Conservation (phyloP, 345 rosid species). For the Acer yangbiense region DNA sequence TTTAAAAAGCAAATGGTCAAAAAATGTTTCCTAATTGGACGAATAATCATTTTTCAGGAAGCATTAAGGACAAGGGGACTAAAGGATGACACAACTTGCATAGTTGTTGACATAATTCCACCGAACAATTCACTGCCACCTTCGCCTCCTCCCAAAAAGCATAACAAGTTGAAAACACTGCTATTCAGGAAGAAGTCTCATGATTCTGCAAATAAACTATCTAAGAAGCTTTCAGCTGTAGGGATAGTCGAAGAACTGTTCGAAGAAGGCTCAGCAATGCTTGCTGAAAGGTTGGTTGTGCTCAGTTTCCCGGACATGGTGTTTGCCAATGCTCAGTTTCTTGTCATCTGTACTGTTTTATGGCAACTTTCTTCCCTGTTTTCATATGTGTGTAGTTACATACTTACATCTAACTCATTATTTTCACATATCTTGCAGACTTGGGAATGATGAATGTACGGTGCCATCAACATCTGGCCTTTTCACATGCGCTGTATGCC, state of each 20-base stretch:
- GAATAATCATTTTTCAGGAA: slow-evolving; percentile 49
- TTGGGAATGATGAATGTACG: slow-evolving; percentile 49
- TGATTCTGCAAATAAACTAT: slow-evolving; percentile 52
- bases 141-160: slow-evolving; percentile 55
- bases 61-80: slow-evolving; percentile 78
- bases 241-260: slow-evolving; percentile 89
- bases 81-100: slow-evolving; percentile 91
- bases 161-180: slow-evolving; percentile 56
- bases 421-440: slow-evolving; percentile 42
- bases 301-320: background rate
- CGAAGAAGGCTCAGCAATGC: slow-evolving; percentile 97
- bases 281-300: slow-evolving; percentile 73
- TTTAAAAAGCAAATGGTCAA: background rate
- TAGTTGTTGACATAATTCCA: slow-evolving; percentile 87
- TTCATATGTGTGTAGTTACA: background rate
- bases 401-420: background rate
- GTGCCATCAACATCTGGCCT: slow-evolving; percentile 56
- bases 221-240: slow-evolving; percentile 69
- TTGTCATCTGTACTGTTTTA: background rate
- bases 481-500: slow-evolving; percentile 84
- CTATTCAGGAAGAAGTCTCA: slow-evolving; percentile 56
- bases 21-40: background rate
- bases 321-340: background rate
- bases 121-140: slow-evolving; percentile 53
- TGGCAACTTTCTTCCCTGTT: background rate